These are phyloP conservation scores for Schrenkiella parvula DNA, from an alignment of 345 rosid genomes.

Conservation along the genomic window DNA sequence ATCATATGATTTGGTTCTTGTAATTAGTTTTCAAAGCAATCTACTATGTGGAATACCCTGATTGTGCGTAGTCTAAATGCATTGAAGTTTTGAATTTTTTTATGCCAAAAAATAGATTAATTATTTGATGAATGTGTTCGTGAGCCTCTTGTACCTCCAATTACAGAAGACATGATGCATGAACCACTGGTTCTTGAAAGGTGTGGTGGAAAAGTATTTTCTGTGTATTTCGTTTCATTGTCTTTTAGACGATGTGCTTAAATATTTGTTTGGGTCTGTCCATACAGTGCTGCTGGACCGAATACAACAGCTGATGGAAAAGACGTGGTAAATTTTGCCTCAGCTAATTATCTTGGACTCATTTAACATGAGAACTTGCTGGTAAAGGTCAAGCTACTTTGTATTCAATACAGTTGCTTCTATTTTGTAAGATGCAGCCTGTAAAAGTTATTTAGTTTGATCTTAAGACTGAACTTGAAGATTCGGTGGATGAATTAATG, in stretches of 20 bases:
- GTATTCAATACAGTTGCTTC: not conserved
- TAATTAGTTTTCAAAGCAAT: not conserved
- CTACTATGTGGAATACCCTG: not conserved
- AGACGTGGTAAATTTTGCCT: conserved; percentile 87
- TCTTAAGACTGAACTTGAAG: too few species aligned
- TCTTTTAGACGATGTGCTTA: not conserved
- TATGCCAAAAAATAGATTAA: conserved; percentile 80
- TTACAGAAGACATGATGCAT: conserved; percentile 54
- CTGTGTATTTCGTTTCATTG: not conserved
- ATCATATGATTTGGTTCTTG: not conserved
- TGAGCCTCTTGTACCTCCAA: conserved; percentile 77
- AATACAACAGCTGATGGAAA: conserved; percentile 70
- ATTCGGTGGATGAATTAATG: too few species aligned
- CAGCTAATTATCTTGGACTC: too few species aligned
- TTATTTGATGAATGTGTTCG: conserved; percentile 93
- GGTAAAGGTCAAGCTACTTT: conserved; percentile 40
- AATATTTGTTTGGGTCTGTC: not conserved
- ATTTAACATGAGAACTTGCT: conserved; percentile 73
- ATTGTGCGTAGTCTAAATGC: not conserved
- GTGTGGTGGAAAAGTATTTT: conserved; percentile 32
- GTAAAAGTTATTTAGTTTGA: too few species aligned
- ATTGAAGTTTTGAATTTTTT: conserved; percentile 11
- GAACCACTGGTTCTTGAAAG: conserved; percentile 83
- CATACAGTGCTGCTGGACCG: conserved; percentile 83
- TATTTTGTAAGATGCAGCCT: too few species aligned